Evolutionary conservation across 495 filamentous ascomycete species (phyloP).

Genomic region (Talaromyces stipitatus): DNA sequence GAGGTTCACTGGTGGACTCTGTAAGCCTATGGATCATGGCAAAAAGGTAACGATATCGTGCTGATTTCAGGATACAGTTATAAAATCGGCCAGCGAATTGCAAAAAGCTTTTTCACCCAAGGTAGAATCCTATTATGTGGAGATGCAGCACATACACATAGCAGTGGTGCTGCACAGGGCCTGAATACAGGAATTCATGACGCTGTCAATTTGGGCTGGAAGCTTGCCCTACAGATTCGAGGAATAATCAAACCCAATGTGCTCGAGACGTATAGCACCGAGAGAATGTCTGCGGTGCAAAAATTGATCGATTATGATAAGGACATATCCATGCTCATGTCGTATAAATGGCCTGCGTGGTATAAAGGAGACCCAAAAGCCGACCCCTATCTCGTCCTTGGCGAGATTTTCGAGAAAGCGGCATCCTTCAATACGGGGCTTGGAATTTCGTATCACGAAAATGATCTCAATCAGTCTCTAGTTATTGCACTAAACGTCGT

Average conservation of each 20-base stretch:
- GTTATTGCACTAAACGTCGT: neutral
- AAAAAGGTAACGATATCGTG: too few relatives aligned
- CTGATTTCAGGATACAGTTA: neutral
- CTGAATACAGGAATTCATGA: constrained; percentile 46
- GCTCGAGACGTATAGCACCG: neutral
- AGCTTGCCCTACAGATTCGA: constrained; percentile 31
- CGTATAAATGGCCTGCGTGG: neutral
- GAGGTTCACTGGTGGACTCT: constrained; percentile 49
- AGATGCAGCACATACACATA: constrained; percentile 43
- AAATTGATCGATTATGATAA: constrained; percentile 42
- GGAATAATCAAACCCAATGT: constrained; percentile 11
- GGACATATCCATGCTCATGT: constrained; percentile 10
- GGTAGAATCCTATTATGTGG: constrained; percentile 38
- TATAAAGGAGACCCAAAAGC: neutral
- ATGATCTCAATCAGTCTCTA: neutral
- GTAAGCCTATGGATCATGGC: constrained; percentile 31
- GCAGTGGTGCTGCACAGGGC: constrained; percentile 39
- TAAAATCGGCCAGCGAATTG: constrained; percentile 22
- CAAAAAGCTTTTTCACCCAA: constrained; percentile 29
- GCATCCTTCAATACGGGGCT: neutral
- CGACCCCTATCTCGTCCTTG: neutral
- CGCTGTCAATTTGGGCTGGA: constrained; percentile 42
- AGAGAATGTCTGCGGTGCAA: constrained; percentile 33
- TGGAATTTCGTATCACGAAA: neutral
- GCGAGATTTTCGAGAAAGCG: neutral